Evolutionary conservation across 371 early-diverging fungal species (phyloP).

Genomic region (Mycotypha africana): DNA sequence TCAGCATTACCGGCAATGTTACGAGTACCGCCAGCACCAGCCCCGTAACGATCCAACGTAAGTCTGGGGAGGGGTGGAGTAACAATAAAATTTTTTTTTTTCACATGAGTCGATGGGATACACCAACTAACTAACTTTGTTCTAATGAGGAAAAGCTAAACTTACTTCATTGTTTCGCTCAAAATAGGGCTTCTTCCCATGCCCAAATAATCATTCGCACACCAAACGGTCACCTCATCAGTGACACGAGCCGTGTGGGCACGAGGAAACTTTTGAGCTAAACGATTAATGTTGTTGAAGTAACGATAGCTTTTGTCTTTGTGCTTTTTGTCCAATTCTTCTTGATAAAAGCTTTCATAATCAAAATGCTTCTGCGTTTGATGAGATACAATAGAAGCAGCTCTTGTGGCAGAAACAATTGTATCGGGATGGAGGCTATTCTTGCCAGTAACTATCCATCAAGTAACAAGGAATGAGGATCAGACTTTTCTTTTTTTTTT

Average conservation of each 20-base stretch:
- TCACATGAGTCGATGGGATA: no score
- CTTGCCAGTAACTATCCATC: no score
- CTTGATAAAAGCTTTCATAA: constrained; percentile 82
- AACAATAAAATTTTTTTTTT: no score
- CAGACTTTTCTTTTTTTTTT: no score
- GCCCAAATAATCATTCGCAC: constrained; percentile 97
- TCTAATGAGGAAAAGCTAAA: background rate
- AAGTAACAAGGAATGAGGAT: no score
- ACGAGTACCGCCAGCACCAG: constrained; percentile 98
- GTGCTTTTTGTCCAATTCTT: constrained; percentile 91
- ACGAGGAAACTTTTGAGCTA: constrained; percentile 87
- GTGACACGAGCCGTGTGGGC: constrained; percentile 88
- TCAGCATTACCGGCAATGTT: constrained; percentile 98
- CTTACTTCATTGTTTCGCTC: constrained; percentile 88
- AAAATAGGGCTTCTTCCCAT: constrained; percentile 89
- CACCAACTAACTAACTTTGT: no score
- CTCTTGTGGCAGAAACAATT: no score
- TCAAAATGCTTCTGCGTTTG: constrained; percentile 62
- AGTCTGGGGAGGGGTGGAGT: no score
- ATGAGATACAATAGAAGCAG: constrained; percentile 25
- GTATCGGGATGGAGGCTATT: no score
- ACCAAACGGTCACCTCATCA: constrained; percentile 96
- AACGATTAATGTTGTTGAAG: constrained; percentile 98
- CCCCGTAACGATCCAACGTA: constrained; percentile 92
- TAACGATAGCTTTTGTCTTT: constrained; percentile 96